Evolutionary conservation across 495 filamentous ascomycete species (phyloP), one percentile per base, ranked within the genome.

Genomic region (Clavariopsis aquatica): DNA sequence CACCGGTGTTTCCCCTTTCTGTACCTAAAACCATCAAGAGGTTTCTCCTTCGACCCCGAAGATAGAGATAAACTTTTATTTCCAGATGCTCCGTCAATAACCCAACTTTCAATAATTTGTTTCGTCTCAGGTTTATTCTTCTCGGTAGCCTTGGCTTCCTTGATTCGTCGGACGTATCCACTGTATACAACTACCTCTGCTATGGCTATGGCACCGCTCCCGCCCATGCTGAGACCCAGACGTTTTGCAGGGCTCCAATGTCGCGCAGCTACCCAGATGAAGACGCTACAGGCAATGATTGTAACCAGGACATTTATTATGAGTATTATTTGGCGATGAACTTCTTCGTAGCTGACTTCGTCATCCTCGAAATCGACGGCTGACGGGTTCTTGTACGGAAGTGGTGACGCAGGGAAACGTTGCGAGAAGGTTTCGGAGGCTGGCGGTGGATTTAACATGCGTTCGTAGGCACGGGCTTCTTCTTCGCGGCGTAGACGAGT

Each of bases 151-250:
- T 88, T 87, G 0, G 91, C 90, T 71, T 89, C 80, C 27, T 85
- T 83, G 27, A 96, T 77, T 71, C 92, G 86, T 77, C 87, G 82
- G 45, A 96, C 75, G 77, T 96, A 98, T 7, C 91, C 90, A 12
- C 83, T 85, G 75, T 98, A 97, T 38, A 98, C 85, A 23, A 87
- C 86, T 10, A 94, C 87, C 75, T 98, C 94, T 4, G 92, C 93
- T 49, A 95, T 78, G 2, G 87, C 92, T 23, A 97, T 90, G 20
- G 90, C 63, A 2, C 84, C 72, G 57, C 85, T 87, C 2, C 87
- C 86, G 9, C 80, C 81, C 78, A 93, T 81, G 36, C 87, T 89
- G 20, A 91, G 75, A 17, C 85, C 89, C 45, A 93, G 73, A 53
- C 90, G 74, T 34, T 83, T 78, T 0, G 90, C 87, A 3, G 85